Evolutionary conservation across 495 filamentous ascomycete genomes (phyloP), one percentile per base, ranked within the genome.

Genomic region (Penicillium steckii): DNA sequence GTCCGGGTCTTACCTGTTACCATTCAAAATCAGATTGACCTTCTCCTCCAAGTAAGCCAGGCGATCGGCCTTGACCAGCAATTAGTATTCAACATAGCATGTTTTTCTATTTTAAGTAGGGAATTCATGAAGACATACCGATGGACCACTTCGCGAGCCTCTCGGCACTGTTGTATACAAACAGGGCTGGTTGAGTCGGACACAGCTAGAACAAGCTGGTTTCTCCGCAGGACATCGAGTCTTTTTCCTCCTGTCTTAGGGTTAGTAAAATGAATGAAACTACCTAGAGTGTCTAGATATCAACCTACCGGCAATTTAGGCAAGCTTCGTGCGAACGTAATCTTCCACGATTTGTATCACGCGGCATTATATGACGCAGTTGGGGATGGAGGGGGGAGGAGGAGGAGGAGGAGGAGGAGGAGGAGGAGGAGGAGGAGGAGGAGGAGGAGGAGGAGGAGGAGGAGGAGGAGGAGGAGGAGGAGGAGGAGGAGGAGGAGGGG

Each of bases 1-100:
- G 24, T 33, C 50, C 22, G 18, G 18, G 19, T 53, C 29, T 38
- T 65, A 71, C 67, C 65, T 55, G 44, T 53, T 56, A 6, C 73
- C 73, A 50, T 57, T 70, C 22, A 77, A 50, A 25, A 78, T 68
- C n/a, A 69, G 59, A 48, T 78, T 72, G 22, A 78, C 68, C 55
- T 75, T 78, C 58, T 75, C 69, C 53, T 78, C 74, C n/a, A 76
- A 58, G 25, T 68, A 72, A 3, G 73, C 69, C 10, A 78, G 61
- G 13, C 74, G 60, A 21, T 74, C 73, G 21, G 73, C 71, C 74
- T 78, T 40, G n/a, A 21, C 1, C 33, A 24, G 15, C 50, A 37
- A 27, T 7, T 15, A 37, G 33, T 17, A 37, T 37, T 8, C 33
- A 37, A n/a, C 18, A 4, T n/a, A 3, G 18, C 18, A 7, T 37